Conservation (phyloP, 495 filamentous ascomycete genomes). For the Hypoxylon fuscum region DNA sequence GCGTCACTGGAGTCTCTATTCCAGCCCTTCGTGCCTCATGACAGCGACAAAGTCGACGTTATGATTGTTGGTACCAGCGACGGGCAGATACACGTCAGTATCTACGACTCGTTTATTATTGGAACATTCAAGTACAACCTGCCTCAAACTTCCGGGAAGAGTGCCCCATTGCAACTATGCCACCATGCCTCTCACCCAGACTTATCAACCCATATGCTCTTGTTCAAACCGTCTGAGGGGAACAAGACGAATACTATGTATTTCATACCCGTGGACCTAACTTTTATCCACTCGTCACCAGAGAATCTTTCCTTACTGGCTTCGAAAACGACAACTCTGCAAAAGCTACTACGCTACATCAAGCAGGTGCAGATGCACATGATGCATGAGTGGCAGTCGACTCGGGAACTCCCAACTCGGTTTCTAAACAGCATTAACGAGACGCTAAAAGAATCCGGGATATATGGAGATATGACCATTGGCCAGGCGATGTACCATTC, state of each 20-base stretch:
- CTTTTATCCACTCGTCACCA: conserved; percentile 81
- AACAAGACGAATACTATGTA: conserved; percentile 53
- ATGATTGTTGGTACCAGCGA: conserved; percentile 81
- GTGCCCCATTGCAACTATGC: conserved; percentile 51
- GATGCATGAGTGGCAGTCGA: conserved; percentile 79
- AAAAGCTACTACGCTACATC: conserved; percentile 85
- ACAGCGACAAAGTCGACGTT: conserved; percentile 79
- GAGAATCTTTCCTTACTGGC: conserved; percentile 82
- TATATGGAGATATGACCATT: conserved; percentile 58
- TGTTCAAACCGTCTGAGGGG: conserved; percentile 56
- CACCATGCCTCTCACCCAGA: conserved; percentile 77
- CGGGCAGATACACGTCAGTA: conserved; percentile 81
- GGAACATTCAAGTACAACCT: conserved; percentile 66
- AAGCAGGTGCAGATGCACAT: conserved; percentile 79
- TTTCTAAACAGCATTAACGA: conserved; percentile 82
- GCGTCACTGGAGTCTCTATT: conserved; percentile 76
- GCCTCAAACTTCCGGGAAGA: conserved; percentile 29
- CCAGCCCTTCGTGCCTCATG: conserved; percentile 65
- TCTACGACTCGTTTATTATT: conserved; percentile 90
- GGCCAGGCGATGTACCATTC: conserved; percentile 85
- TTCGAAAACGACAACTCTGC: conserved; percentile 84
- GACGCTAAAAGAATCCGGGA: conserved; percentile 52
- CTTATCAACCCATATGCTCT: conserved; percentile 77
- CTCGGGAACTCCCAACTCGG: conserved; percentile 78
- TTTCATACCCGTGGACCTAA: conserved; percentile 81